These are phyloP conservation scores for Didymellaceae sp. DNA, from an alignment of 2,329 filamentous ascomycete species.

Conservation along the genomic window DNA sequence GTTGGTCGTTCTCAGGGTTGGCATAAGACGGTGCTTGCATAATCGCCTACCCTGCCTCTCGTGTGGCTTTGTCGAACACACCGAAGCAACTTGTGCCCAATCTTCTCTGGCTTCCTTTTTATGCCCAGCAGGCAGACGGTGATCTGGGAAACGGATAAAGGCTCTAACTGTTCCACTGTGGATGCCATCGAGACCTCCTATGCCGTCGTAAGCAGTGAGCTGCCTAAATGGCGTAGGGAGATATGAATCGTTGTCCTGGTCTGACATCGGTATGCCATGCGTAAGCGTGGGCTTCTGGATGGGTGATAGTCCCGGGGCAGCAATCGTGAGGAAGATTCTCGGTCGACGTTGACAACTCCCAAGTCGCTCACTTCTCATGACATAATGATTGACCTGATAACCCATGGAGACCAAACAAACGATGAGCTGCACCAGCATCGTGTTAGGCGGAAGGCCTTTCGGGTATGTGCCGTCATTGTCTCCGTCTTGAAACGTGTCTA, in stretches of 20 bases:
- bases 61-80: too few species aligned
- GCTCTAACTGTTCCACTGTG: neutral
- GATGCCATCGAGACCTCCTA: neutral
- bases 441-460: conserved; percentile 31
- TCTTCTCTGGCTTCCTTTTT: conserved; percentile 61
- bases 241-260: neutral
- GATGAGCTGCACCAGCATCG: conserved; percentile 71
- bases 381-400: conserved; percentile 73
- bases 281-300: conserved; percentile 64
- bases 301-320: conserved; percentile 68
- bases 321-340: conserved; percentile 73
- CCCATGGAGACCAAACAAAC: conserved; percentile 76
- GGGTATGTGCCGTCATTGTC: neutral
- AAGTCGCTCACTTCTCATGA: conserved; percentile 32
- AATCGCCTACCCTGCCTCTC: too few species aligned
- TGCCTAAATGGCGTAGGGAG: neutral
- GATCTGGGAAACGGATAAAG: neutral
- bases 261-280: conserved; percentile 63
- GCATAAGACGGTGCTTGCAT: neutral
- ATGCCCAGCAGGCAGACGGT: neutral
- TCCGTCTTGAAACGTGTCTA: too few species aligned
- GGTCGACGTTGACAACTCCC: conserved; percentile 66
- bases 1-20: neutral
- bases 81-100: too few species aligned
- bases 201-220: neutral